phyloP scores from a whole-genome alignment of 2,329 filamentous ascomycete genomes.

The Aspergillus pseudoglaucus region DNA sequence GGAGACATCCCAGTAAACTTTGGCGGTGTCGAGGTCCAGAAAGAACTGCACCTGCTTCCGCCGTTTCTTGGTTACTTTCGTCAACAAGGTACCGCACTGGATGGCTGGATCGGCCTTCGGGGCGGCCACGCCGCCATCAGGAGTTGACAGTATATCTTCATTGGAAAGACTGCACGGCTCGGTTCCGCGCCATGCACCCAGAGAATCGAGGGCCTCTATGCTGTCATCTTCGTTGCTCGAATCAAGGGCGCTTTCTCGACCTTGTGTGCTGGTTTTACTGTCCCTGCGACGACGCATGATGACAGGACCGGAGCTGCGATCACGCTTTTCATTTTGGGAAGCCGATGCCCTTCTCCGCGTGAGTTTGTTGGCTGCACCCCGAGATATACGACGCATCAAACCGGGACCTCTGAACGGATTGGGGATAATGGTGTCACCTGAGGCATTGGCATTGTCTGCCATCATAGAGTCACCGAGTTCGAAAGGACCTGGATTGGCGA shows the following conservation, averaged over 20 bases:
- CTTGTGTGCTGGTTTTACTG: conserved; percentile 67
- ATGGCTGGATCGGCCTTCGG: conserved; percentile 72
- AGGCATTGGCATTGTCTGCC: conserved; percentile 43
- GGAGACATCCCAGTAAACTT: conserved; percentile 78
- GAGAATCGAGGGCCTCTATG: conserved; percentile 42
- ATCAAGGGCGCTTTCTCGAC: conserved; percentile 39
- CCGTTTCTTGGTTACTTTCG: conserved; percentile 80
- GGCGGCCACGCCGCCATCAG: conserved; percentile 36
- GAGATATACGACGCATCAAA: conserved; percentile 79
- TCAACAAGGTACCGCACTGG: conserved; percentile 69
- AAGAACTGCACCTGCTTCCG: conserved; percentile 66
- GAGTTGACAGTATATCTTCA: conserved; percentile 29
- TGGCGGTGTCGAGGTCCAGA: conserved; percentile 75
- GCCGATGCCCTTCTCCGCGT: conserved; percentile 70
- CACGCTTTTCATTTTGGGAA: conserved; percentile 67
- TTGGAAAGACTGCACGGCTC: conserved; percentile 35
- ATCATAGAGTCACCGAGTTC: conserved; percentile 69
- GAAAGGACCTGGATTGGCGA: conserved; percentile 48
- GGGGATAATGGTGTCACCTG: conserved; percentile 53
- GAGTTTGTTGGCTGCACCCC: conserved; percentile 65
- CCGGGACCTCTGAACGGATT: conserved; percentile 52
- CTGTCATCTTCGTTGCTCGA: conserved; percentile 32
- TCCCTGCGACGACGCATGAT: conserved; percentile 83
- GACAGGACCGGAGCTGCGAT: conserved; percentile 82
- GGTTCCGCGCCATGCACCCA: conserved; percentile 36